Base-by-base conservation (phyloP, 2,329 filamentous ascomycete genomes). In the Hawksworthiomyces lignivorus region DNA sequence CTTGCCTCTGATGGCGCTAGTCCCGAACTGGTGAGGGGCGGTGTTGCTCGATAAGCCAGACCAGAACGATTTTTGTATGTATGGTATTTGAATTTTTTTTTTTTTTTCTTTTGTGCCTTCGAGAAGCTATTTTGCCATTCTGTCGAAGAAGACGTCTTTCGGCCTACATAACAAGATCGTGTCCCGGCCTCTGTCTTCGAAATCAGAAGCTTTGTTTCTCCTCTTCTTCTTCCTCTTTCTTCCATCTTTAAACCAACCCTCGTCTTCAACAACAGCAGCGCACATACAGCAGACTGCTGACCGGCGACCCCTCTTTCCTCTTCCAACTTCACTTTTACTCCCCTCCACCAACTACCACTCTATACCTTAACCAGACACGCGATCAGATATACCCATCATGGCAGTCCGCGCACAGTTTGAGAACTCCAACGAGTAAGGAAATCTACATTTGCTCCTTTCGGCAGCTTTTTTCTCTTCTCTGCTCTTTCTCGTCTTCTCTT, bases 361-460 rank as follows among this genome's bases (percentile, higher is more conserved):
- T n/a, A n/a, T n/a, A n/a, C n/a, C n/a, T n/a, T n/a, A n/a, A n/a
- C n/a, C n/a, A n/a, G n/a, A n/a, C n/a, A n/a, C n/a, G n/a, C n/a
- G n/a, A n/a, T n/a, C n/a, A n/a, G n/a, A n/a, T n/a, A n/a, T n/a
- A n/a, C n/a, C 37, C 39, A 69, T 55, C 58, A 82, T 82, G 79
- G 77, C 79, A 58, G 77, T 82, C 45, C 76, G 79, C 59, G 78
- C 79, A 53, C 78, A 87, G 62, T 92, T 92, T 62, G 86, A 92
- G 68, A 90, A 89, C 70, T 90, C 84, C 57, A 90, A 90, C 70
- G 86, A 92, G 85, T 90, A 72, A 61, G 81, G 69, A 36, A 14
- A 27, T 20, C 8, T 15, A n/a, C n/a, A n/a, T n/a, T n/a, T n/a
- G n/a, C n/a, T n/a, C n/a, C n/a, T n/a, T n/a, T n/a, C n/a, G n/a